A percentile compares a stretch with the other conserved stretches of the same genome.
Conservation (phyloP, 345 rosid genomes). For the Adansonia digitata region DNA sequence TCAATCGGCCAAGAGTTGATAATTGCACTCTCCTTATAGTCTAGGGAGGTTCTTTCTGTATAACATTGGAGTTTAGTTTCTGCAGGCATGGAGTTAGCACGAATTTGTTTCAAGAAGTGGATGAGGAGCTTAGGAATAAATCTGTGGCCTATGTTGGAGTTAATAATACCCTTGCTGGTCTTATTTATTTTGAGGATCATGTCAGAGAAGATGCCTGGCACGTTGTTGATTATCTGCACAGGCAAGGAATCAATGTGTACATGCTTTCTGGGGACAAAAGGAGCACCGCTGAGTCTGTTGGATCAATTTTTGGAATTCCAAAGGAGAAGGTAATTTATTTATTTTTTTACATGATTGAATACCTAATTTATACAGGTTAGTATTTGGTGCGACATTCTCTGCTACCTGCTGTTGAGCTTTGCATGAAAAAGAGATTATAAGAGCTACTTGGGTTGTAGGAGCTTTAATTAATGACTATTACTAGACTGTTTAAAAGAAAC, state of each 20-base stretch:
- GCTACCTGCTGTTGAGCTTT: not conserved
- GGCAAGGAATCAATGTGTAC: constrained; percentile 69
- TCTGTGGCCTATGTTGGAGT: constrained; percentile 83
- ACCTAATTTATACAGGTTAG: not conserved
- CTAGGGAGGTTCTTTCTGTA: not conserved
- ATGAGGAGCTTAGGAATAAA: constrained; percentile 53
- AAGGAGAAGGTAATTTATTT: constrained; percentile 65
- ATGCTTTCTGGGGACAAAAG: constrained; percentile 95
- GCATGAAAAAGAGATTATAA: not conserved
- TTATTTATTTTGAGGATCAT: constrained; percentile 78
- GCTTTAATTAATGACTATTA: not conserved
- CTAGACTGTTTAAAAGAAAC: not conserved
- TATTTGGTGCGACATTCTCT: not conserved
- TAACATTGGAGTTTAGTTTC: constrained; percentile 4
- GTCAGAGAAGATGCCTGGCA: constrained; percentile 83
- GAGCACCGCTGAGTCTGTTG: constrained; percentile 78
- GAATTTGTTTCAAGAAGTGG: constrained; percentile 39
- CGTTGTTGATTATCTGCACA: constrained; percentile 60
- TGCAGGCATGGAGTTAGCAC: constrained; percentile 70
- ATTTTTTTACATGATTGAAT: not conserved
- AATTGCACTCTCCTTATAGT: not conserved
- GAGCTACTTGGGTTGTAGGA: not conserved
- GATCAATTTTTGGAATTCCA: constrained; percentile 80
- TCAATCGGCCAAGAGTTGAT: not conserved
- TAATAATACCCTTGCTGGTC: constrained; percentile 67